Evolutionary conservation across 2,329 filamentous ascomycete genomes (phyloP), one percentile per base, ranked within the genome.

Genomic region (Stemphylium lycopersici): DNA sequence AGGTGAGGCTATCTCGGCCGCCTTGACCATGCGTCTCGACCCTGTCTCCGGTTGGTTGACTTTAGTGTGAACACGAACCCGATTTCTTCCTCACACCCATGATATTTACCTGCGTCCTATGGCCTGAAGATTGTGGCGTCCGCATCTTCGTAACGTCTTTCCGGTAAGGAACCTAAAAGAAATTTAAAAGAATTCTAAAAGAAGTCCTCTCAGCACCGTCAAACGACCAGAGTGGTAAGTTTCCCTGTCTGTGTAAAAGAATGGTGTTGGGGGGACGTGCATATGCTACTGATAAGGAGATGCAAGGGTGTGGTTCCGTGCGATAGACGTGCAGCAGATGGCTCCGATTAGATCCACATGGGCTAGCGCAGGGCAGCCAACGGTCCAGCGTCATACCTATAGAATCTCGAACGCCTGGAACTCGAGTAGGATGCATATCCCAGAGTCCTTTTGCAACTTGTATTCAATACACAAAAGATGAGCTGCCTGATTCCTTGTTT

Each of bases 301-400:
- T 45, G 56, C 53, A 62, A 54, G 53, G 52, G 44, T 59, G 18
- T 57, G 39, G 53, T 42, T 48, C 32, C 46, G 41, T 38, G 29
- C 47, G 54, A 53, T 55, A 55, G 48, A 42, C 42, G 48, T 50
- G 32, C 46, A 46, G 34, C 55, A 58, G 59, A 58, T 62, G 56
- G 64, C 60, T 66, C 63, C 67, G 66, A 68, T 42, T 52, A 45
- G 63, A 58, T 63, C 56, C 46, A 49, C 58, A 44, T 33, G 46
- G 46, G 61, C 67, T 74, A 71, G 65, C 66, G 70, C 66, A 68
- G 58, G 61, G 56, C 62, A 62, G 62, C 26, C 26, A 29, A 63
- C 59, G 54, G 58, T 24, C n/a, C 43, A 62, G 58, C 63, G 59
- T 63, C 61, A 63, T 56, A 52, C 38, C 56, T 59, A 24, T 53